Evolutionary conservation across 805 yeast species (phyloP).

Genomic region (Pichia paraexigua): DNA sequence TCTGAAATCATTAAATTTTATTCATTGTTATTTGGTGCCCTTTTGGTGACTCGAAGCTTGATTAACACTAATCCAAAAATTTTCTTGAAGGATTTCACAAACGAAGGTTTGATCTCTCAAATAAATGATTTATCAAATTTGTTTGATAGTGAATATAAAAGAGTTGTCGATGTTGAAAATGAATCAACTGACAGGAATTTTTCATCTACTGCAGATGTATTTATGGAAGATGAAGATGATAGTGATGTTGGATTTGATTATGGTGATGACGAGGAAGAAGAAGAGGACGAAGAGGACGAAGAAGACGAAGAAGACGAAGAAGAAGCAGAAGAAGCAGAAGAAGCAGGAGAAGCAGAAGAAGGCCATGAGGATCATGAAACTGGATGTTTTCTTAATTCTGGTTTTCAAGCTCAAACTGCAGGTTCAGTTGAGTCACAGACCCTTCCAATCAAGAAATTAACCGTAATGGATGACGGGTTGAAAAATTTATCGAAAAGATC

Average conservation of each 20-base stretch:
- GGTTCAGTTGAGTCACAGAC: neutral
- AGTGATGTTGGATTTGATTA: slow-evolving; percentile 15
- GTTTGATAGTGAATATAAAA: slow-evolving; percentile 17
- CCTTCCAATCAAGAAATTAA: neutral
- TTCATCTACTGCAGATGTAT: neutral
- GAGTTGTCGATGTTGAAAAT: slow-evolving; percentile 1
- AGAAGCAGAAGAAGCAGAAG: too few species aligned
- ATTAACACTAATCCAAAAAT: slow-evolving; percentile 35
- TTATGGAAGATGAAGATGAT: slow-evolving; percentile 8
- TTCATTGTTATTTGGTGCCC: slow-evolving; percentile 41
- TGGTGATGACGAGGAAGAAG: slow-evolving; percentile 17
- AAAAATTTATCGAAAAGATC: neutral
- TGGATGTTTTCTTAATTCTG: slow-evolving; percentile 3
- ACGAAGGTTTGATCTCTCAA: slow-evolving; percentile 67
- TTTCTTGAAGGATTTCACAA: slow-evolving; percentile 44
- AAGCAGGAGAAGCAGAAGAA: too few species aligned
- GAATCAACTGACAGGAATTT: neutral
- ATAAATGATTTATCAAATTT: slow-evolving; percentile 26
- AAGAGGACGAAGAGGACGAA: slow-evolving; percentile 12
- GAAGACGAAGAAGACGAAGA: slow-evolving; percentile 18
- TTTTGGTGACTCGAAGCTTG: slow-evolving; percentile 40
- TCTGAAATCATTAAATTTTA: slow-evolving; percentile 24
- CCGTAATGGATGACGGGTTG: slow-evolving; percentile 14
- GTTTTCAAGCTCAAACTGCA: neutral
- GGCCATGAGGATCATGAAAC: too few species aligned